Evolutionary conservation across 768 basidiomycete genomes (phyloP).

Genomic region (Russula virescens): DNA sequence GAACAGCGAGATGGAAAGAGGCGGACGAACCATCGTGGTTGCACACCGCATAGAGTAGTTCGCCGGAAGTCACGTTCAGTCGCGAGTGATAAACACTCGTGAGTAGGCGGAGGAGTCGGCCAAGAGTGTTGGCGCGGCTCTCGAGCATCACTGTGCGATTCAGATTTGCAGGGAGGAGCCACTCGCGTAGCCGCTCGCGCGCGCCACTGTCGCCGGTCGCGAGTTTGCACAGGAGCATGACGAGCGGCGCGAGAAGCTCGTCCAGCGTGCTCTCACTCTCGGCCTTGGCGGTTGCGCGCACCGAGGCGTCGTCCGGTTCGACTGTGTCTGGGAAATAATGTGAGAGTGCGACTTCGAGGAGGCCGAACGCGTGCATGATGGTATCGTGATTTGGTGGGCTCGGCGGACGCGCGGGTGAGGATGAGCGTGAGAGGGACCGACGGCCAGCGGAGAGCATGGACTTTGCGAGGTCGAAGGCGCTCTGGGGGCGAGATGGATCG

Average conservation of each 20-base stretch:
- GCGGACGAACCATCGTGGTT: conserved; percentile 57
- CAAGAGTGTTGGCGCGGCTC: conserved; percentile 63
- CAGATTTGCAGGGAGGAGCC: conserved; percentile 69
- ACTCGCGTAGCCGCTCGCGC: conserved; percentile 51
- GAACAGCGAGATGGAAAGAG: not conserved
- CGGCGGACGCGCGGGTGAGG: conserved; percentile 41
- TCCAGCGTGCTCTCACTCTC: conserved; percentile 62
- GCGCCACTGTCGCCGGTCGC: conserved; percentile 58
- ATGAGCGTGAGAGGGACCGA: conserved; percentile 34
- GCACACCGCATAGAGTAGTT: conserved; percentile 80
- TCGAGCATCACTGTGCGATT: conserved; percentile 80
- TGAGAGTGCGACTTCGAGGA: conserved; percentile 53
- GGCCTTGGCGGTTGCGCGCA: conserved; percentile 46
- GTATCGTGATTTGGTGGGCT: conserved; percentile 39
- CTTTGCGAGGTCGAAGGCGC: conserved; percentile 50
- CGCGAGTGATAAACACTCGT: conserved; percentile 65
- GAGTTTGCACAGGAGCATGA: conserved; percentile 67
- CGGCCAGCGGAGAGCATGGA: conserved; percentile 50
- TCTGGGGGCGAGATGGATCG: conserved; percentile 25
- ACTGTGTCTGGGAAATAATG: conserved; percentile 63
- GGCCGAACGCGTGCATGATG: conserved; percentile 57
- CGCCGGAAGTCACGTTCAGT: conserved; percentile 73
- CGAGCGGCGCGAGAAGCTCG: conserved; percentile 70
- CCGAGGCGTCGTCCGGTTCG: conserved; percentile 57
- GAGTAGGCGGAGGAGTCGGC: conserved; percentile 73